Evolutionary conservation across 1,284 basidiomycete genomes (phyloP), one percentile per base, ranked within the genome.

Genomic region (Cryptococcus amylolentus): DNA sequence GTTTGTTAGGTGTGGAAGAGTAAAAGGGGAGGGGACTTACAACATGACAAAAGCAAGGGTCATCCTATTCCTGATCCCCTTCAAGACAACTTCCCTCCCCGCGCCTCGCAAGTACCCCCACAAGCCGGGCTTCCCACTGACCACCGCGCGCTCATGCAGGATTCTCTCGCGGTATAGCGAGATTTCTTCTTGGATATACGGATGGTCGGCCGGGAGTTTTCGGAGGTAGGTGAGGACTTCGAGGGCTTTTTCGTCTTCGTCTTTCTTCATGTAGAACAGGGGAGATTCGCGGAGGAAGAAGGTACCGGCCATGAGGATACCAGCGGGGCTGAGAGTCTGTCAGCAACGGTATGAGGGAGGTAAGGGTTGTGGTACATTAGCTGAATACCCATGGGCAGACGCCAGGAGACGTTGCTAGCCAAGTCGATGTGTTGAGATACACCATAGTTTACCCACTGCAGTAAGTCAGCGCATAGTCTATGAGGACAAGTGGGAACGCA

Each of bases 361-460:
- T 18, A 23, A 28, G 14, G 7, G 20, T 10, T 13, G 13, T n/a
- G 44, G 28, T 27, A 54, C 65, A 83, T 76, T 39, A 83, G 72
- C 61, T 83, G 82, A 10, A 83, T 70, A 2, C 79, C 80, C 60
- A 82, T 79, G 6, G 82, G 79, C 49, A 82, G 77, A 13, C 78
- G 64, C 81, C 81, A 83, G 7, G 61, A 51, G 35, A 41, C 49
- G 45, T 54, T 52, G 3, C 64, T 68, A 18, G 70, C 66, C 14
- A 72, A 51, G 0, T 72, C 58, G 26, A 81, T 66, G 51, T 80
- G 75, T 47, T 74, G 60, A 4, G 68, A 70, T n/a, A 81, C 78
- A 38, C 80, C 81, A 62, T 81, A 81, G 54, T 64, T 64, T 51
- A 66, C 69, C 80, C 80, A 81, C 44, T 47, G 35, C 1, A 5